phyloP scores from a whole-genome alignment of 805 yeast genomes.

The Lipomyces chichibuensis region DNA sequence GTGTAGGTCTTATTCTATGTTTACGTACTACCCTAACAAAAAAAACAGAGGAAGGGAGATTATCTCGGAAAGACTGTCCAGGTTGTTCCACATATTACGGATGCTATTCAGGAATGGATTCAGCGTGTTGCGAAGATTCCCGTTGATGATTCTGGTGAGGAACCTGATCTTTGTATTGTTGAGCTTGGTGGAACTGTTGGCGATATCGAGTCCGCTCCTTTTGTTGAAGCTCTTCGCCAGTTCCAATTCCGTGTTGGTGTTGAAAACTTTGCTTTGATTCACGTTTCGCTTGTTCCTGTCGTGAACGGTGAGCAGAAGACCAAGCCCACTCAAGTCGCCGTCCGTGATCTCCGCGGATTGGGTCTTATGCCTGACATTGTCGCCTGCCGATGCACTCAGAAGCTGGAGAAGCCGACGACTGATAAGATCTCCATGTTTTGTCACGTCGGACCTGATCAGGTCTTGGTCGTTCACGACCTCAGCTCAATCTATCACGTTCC shows the following conservation, averaged over 20 bases:
- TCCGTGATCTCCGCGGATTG: conserved; percentile 90
- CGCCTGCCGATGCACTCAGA: conserved; percentile 93
- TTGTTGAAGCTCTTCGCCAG: conserved; percentile 98
- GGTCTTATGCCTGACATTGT: conserved; percentile 96
- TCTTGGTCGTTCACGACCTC: conserved; percentile 94
- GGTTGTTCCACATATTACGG: conserved; percentile 97
- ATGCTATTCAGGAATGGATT: conserved; percentile 98
- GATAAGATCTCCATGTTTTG: conserved; percentile 98
- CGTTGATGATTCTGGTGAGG: conserved; percentile 83
- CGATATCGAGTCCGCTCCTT: conserved; percentile 98
- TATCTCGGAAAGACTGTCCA: conserved; percentile 99
- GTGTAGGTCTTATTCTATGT: background rate
- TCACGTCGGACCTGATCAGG: conserved; percentile 98
- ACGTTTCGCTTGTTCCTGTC: conserved; percentile 95
- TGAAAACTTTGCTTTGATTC: conserved; percentile 93
- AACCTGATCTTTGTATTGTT: conserved; percentile 94
- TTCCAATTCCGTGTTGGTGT: conserved; percentile 96
- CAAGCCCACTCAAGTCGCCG: conserved; percentile 99
- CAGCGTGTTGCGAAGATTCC: conserved; percentile 90
- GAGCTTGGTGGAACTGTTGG: conserved; percentile 99
- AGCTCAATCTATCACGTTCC: conserved; percentile 98
- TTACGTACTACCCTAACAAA: background rate
- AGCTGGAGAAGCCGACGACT: conserved; percentile 79
- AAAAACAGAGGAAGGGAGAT: conserved; percentile 77
- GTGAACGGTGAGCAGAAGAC: conserved; percentile 99